Conservation (phyloP, 1,284 basidiomycete genomes). For the Heterobasidion parviporum region DNA sequence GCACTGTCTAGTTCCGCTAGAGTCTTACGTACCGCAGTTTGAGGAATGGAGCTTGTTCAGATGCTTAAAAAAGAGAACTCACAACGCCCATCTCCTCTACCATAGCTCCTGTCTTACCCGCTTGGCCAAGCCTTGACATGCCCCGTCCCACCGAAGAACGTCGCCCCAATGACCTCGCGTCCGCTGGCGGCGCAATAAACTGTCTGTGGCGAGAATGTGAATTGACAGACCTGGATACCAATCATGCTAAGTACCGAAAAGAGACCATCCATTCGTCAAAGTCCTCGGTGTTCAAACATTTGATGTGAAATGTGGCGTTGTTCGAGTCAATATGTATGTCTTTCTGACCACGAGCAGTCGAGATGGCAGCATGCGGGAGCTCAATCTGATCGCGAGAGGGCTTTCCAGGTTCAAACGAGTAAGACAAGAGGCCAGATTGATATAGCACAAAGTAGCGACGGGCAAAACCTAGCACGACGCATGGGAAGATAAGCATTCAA, state of each 20-base stretch:
- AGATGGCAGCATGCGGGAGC: slow-evolving; percentile 65
- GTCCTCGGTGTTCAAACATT: slow-evolving; percentile 61
- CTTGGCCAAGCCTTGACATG: slow-evolving; percentile 16
- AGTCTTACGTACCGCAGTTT: slow-evolving; percentile 19
- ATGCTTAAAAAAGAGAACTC: slow-evolving; percentile 18
- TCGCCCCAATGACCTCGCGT: slow-evolving; percentile 26
- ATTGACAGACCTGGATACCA: not conserved
- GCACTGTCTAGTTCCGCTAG: slow-evolving; percentile 36
- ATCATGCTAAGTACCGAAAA: slow-evolving; percentile 40
- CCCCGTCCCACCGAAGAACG: slow-evolving; percentile 34
- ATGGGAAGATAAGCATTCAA: slow-evolving; percentile 4
- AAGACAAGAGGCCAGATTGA: slow-evolving; percentile 61
- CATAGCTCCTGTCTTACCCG: slow-evolving; percentile 39
- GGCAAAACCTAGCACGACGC: slow-evolving; percentile 56
- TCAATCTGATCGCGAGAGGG: slow-evolving; percentile 63
- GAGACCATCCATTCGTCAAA: slow-evolving; percentile 69
- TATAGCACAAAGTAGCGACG: slow-evolving; percentile 69
- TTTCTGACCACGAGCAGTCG: slow-evolving; percentile 56
- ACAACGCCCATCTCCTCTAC: slow-evolving; percentile 58
- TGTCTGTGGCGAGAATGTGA: slow-evolving; percentile 29
- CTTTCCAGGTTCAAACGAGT: slow-evolving; percentile 66
- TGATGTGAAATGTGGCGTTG: slow-evolving; percentile 72
- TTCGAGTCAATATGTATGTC: slow-evolving; percentile 75
- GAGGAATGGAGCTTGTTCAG: slow-evolving; percentile 9
- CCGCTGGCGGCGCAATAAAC: slow-evolving; percentile 42